These are phyloP conservation scores for Nemania diffusa DNA, from an alignment of 2,329 filamentous ascomycete species.

Conservation along the genomic window DNA sequence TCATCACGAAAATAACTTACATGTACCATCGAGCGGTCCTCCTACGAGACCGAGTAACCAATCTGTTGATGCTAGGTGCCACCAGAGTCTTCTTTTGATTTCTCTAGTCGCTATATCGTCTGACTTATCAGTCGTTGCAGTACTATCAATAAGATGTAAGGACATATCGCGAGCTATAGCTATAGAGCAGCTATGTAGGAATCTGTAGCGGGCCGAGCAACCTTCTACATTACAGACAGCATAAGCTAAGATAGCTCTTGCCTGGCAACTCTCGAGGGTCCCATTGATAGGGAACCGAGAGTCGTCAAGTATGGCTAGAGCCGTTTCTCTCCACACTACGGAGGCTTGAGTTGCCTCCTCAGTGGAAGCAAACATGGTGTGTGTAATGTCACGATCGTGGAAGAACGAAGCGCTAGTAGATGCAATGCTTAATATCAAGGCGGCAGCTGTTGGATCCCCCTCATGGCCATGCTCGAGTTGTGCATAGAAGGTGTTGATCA, in stretches of 20 bases:
- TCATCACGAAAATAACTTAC: conserved; percentile 19
- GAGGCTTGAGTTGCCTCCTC: conserved; percentile 37
- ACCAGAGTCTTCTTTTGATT: conserved; percentile 57
- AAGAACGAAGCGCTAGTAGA: conserved; percentile 48
- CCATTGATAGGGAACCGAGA: conserved; percentile 43
- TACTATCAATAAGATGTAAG: conserved; percentile 55
- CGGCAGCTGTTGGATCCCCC: conserved; percentile 38
- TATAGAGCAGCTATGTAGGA: conserved; percentile 46
- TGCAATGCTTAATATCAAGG: conserved; percentile 45
- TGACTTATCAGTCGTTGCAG: conserved; percentile 37
- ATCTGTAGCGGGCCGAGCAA: conserved; percentile 49
- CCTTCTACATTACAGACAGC: conserved; percentile 54
- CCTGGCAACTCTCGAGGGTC: conserved; percentile 53
- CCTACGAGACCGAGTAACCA: conserved; percentile 49
- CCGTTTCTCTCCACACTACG: conserved; percentile 42
- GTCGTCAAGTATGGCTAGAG: conserved; percentile 52
- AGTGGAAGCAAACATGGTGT: conserved; percentile 34
- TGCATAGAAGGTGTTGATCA: conserved; percentile 40
- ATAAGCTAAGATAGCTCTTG: conserved; percentile 52
- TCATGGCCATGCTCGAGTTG: conserved; percentile 27
- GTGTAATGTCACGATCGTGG: conserved; percentile 12
- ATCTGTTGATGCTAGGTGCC: conserved; percentile 56
- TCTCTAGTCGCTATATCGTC: conserved; percentile 48
- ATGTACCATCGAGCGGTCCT: conserved; percentile 34
- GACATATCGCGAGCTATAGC: conserved; percentile 50